These are phyloP conservation scores for Leccinum subrobustum DNA, from an alignment of 1,284 basidiomycete genomes.

Conservation along the genomic window DNA sequence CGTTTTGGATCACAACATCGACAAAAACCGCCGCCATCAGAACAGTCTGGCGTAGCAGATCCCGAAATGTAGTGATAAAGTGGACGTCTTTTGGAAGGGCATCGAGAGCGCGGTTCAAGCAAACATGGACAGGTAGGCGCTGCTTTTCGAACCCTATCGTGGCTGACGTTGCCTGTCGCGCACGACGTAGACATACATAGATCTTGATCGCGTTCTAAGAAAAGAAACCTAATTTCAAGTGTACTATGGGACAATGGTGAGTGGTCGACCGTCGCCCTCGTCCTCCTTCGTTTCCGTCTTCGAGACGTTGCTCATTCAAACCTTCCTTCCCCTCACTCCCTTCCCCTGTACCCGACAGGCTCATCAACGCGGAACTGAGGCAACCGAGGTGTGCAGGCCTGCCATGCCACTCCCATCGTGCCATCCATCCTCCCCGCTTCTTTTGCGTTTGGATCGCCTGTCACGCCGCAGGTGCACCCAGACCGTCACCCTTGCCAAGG, in stretches of 20 bases:
- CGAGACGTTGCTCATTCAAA: neutral
- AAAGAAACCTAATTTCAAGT: slow-evolving; percentile 67
- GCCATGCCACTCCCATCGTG: too few species aligned
- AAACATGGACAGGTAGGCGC: slow-evolving; percentile 67
- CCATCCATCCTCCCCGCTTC: neutral
- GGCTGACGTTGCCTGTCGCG: neutral
- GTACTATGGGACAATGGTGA: slow-evolving; percentile 80
- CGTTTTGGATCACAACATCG: neutral
- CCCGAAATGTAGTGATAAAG: slow-evolving; percentile 66
- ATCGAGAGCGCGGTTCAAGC: slow-evolving; percentile 57
- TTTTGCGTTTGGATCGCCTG: neutral
- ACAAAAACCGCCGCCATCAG: neutral
- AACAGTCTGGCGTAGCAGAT: slow-evolving; percentile 73
- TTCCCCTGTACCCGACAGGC: slow-evolving; percentile 43
- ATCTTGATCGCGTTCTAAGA: slow-evolving; percentile 73
- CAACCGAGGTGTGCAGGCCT: slow-evolving; percentile 56
- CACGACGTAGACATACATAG: slow-evolving; percentile 24
- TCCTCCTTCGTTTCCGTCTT: slow-evolving; percentile 3
- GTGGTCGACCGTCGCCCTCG: neutral
- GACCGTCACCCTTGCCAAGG: slow-evolving; percentile 64
- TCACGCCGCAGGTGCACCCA: slow-evolving; percentile 21
- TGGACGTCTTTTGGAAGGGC: slow-evolving; percentile 72
- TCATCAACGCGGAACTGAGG: slow-evolving; percentile 71
- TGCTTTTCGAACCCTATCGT: neutral
- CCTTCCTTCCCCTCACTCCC: slow-evolving; percentile 27